Evolutionary conservation across 805 yeast genomes (phyloP), one percentile per base, ranked within the genome.

Genomic region (Phaffomyces antillensis): DNA sequence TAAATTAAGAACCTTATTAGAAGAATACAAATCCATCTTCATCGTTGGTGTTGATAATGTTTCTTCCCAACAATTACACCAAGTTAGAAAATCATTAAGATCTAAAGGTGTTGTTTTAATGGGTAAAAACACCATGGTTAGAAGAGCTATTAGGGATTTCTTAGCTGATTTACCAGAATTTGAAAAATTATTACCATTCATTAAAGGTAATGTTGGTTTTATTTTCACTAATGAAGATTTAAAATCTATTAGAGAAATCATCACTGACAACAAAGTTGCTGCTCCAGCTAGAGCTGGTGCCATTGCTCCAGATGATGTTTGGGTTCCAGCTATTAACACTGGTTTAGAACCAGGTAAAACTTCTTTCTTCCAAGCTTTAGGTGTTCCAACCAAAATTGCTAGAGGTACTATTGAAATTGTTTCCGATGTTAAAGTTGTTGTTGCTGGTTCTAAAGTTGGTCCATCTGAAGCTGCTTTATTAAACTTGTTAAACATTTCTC

Each of bases 311-410:
- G 84, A 72, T 72, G 97, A 91, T 69, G 98, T 93, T 67, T 88
- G 82, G 84, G 85, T 93, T 62, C 95, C 95, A 71, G 98, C 98
- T 65, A 95, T 96, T 75, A 93, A 93, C 96, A 93, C 99, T 64
- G 97, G 98, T 86, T 90, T 93, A 96, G 99, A 93, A 80, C 99
- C 99, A 76, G 98, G 98, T 85, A 93, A 93, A 88, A 93, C 99
- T 68, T 93, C 99, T 71, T 93, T 93, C 95, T 93, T 93, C 98
- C 99, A 93, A 83, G 99, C 99, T 70, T 83, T 93, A 67, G 98
- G 98, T 87, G 96, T 93, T 67, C 99, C 99, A 83, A 93, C 99
- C 87, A 93, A 93, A 95, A 93, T 93, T 89, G 93, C 96, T 76
- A 90, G 99, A 86, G 99, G 99, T 93, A 89, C 96, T 77, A 93